A percentile compares a stretch with the other conserved stretches of the same genome.
Conservation (phyloP, 2,329 filamentous ascomycete species). For the Aspergillus spinulosporus region DNA sequence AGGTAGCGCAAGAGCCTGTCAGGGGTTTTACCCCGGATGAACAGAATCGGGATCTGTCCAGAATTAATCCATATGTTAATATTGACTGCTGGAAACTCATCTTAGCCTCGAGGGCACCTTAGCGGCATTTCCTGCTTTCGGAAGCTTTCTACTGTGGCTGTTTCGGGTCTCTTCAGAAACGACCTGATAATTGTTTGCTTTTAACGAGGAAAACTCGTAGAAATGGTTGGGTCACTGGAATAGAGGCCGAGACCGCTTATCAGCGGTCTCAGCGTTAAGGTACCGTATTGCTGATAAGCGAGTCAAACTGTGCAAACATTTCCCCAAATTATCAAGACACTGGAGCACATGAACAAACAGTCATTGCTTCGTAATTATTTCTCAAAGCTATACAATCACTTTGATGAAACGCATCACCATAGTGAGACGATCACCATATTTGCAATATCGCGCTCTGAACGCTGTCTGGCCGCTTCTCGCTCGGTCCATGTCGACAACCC, state of each 20-base stretch:
- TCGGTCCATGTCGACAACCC: conserved; percentile 33
- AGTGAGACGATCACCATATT: neutral
- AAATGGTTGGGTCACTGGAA: neutral
- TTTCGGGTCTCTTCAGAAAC: too few relatives aligned
- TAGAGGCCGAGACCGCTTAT: neutral
- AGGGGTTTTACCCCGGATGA: too few relatives aligned
- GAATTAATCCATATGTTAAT: too few relatives aligned
- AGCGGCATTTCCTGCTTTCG: too few relatives aligned
- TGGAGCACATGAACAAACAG: neutral
- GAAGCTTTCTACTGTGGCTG: too few relatives aligned
- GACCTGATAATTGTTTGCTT: too few relatives aligned
- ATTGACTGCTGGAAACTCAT: too few relatives aligned
- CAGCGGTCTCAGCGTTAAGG: conserved; percentile 4
- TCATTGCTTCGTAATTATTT: neutral
- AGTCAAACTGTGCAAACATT: conserved; percentile 9
- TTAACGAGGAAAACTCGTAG: neutral
- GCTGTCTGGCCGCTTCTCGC: neutral
- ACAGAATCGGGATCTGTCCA: too few relatives aligned
- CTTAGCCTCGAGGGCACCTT: too few relatives aligned
- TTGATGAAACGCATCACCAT: conserved; percentile 16
- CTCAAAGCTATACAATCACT: neutral
- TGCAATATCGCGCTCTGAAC: neutral
- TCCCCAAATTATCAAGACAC: conserved; percentile 1
- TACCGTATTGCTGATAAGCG: neutral
- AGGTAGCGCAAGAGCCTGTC: too few relatives aligned